Conservation (phyloP, 2,329 filamentous ascomycete genomes). For the Aspergillus flavus region DNA sequence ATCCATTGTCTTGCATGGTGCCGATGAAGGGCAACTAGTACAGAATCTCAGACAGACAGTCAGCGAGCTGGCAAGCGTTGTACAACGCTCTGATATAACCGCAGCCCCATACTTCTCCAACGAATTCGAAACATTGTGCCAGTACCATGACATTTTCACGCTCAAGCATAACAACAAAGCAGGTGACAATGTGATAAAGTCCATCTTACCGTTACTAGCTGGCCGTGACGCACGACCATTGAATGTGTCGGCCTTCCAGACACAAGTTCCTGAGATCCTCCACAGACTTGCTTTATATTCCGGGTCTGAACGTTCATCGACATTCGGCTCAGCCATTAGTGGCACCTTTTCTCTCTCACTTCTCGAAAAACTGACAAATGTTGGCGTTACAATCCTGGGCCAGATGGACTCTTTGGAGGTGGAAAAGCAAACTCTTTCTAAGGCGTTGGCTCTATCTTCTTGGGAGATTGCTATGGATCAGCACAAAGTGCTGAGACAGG, state of each 20-base stretch:
- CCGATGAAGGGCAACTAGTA: slow-evolving; percentile 39
- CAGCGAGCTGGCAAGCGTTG: slow-evolving; percentile 34
- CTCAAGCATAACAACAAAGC: slow-evolving; percentile 15
- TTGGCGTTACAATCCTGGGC: slow-evolving; percentile 59
- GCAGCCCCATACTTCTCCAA: slow-evolving; percentile 46
- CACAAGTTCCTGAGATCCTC: slow-evolving; percentile 37
- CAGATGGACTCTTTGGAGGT: slow-evolving; percentile 65
- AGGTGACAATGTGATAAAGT: slow-evolving; percentile 26
- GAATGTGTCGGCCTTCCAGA: slow-evolving; percentile 36
- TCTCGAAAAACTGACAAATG: slow-evolving; percentile 56
- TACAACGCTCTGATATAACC: slow-evolving; percentile 31
- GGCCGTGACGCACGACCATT: slow-evolving; percentile 39
- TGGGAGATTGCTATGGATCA: slow-evolving; percentile 55
- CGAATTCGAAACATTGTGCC: slow-evolving; percentile 52
- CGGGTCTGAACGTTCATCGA: slow-evolving; percentile 31
- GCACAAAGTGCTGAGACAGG: slow-evolving; percentile 50
- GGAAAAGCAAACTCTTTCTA: slow-evolving; percentile 65
- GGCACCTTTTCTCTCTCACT: slow-evolving; percentile 55
- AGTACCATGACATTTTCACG: slow-evolving; percentile 45
- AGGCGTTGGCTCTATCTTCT: slow-evolving; percentile 56
- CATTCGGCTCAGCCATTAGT: slow-evolving; percentile 49
- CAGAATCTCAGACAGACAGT: slow-evolving; percentile 43
- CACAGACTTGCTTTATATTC: slow-evolving; percentile 41
- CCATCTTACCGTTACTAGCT: slow-evolving; percentile 40
- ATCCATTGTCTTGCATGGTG: slow-evolving; percentile 39